phyloP scores from a whole-genome alignment of 2,329 filamentous ascomycete species.

The Aspergillus viridinutans region DNA sequence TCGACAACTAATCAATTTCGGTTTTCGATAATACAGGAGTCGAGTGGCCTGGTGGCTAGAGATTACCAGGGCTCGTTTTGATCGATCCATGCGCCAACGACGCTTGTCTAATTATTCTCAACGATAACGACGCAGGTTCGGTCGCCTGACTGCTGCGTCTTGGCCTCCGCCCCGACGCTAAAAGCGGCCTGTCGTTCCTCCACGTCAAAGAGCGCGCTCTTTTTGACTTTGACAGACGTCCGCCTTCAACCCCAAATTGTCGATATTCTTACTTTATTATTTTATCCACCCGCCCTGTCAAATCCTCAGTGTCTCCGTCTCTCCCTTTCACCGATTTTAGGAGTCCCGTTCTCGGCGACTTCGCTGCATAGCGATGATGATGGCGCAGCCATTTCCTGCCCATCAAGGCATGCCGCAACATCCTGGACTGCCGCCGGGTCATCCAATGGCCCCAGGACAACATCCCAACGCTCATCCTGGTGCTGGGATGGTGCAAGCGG shows the following conservation, averaged over 20 bases:
- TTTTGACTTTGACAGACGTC: constrained; percentile 17
- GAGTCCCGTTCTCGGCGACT: constrained; percentile 32
- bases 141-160: constrained; percentile 33
- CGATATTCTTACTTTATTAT: constrained; percentile 7
- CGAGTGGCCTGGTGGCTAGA: constrained; percentile 22
- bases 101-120: constrained; percentile 23
- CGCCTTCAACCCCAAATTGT: constrained; percentile 12
- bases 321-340: constrained; percentile 10
- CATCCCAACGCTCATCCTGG: constrained; percentile 55
- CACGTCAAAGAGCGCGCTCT: constrained; percentile 28
- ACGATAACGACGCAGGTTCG: constrained; percentile 28
- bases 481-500: constrained; percentile 50
- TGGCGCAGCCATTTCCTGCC: constrained; percentile 54
- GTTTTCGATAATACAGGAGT: constrained; percentile 13
- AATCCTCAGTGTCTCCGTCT: constrained; percentile 1
- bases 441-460: constrained; percentile 56
- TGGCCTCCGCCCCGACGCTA: constrained; percentile 33
- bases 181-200: constrained; percentile 29
- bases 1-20: constrained; percentile 8
- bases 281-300: constrained; percentile 1
- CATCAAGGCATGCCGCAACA: constrained; percentile 57
- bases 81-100: constrained; percentile 33
- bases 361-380: constrained; percentile 47
- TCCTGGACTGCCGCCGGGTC: constrained; percentile 56
- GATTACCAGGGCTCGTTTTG: constrained; percentile 19